Conservation (phyloP, 1,284 basidiomycete species). For the Laetiporus sulphureus region DNA sequence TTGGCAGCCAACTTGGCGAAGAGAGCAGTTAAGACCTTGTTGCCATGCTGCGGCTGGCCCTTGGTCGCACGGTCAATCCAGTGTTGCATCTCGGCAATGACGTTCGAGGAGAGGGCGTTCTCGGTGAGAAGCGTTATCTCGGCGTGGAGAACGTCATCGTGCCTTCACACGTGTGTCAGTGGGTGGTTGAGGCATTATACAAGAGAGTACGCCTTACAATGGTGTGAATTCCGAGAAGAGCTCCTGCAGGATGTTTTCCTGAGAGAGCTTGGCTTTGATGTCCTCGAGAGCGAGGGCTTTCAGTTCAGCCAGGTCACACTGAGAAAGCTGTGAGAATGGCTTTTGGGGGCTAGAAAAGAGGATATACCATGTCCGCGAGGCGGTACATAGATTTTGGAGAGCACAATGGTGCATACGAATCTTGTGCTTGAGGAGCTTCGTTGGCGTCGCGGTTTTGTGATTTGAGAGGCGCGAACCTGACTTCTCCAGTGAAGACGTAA, state of each 20-base stretch:
- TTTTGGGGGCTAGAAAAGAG: neutral
- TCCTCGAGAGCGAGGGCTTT: conserved; percentile 4
- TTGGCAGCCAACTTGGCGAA: no score
- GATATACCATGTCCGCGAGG: conserved; percentile 1
- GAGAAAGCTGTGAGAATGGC: neutral
- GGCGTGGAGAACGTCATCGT: neutral
- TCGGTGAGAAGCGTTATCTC: neutral
- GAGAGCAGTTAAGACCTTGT: no score
- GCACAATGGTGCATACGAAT: neutral
- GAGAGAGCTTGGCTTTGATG: conserved; percentile 7
- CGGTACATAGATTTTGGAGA: conserved; percentile 6
- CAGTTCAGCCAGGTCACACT: conserved; percentile 6
- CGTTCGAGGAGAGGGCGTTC: neutral
- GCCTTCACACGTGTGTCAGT: no score
- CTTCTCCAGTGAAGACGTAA: conserved; percentile 6
- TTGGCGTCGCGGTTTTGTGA: neutral
- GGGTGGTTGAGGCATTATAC: no score
- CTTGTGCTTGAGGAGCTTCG: neutral
- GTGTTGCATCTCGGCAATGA: neutral
- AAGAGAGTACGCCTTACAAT: neutral
- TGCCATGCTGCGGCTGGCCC: no score
- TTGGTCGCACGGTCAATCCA: no score
- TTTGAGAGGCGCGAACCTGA: conserved; percentile 5
- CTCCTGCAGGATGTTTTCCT: conserved; percentile 8
- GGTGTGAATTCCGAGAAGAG: conserved; percentile 11